Conservation (phyloP, 1,284 basidiomycete species). For the Ustilago tritici region DNA sequence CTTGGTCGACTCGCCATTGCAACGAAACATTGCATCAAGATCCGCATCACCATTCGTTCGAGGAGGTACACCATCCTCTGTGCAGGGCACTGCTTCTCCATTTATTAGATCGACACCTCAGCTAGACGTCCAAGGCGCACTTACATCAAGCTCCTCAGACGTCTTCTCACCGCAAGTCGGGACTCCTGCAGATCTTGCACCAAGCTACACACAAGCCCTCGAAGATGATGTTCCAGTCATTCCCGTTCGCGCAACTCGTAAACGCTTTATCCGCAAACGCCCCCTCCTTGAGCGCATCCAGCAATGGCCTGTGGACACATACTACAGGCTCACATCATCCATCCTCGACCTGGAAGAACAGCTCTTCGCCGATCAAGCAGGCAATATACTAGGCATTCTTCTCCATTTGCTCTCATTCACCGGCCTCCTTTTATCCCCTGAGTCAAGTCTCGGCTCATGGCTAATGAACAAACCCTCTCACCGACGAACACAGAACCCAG, state of each 20-base stretch:
- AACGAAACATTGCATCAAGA: constrained; percentile 7
- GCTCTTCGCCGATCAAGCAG: constrained; percentile 43
- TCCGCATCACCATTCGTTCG: constrained; percentile 21
- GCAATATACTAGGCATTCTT: constrained; percentile 41
- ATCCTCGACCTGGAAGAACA: constrained; percentile 45
- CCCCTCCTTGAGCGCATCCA: constrained; percentile 39
- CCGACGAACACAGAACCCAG: constrained; percentile 43
- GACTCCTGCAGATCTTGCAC: not conserved
- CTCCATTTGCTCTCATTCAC: constrained; percentile 44
- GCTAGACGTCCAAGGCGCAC: constrained; percentile 5
- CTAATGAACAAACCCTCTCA: constrained; percentile 45
- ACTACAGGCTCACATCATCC: constrained; percentile 27
- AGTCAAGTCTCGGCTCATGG: constrained; percentile 41
- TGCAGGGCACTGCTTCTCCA: constrained; percentile 20
- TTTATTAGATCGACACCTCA: constrained; percentile 19
- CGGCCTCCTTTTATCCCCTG: constrained; percentile 45
- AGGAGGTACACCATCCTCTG: constrained; percentile 23
- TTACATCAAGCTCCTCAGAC: constrained; percentile 11
- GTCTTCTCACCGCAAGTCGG: not conserved
- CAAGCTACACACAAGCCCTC: not conserved
- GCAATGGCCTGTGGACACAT: constrained; percentile 43
- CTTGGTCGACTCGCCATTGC: constrained; percentile 31
- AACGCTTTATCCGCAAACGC: constrained; percentile 35
- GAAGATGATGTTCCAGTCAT: constrained; percentile 3
- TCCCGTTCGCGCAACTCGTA: constrained; percentile 9